These are phyloP conservation scores for Tympanopsis confertula DNA, from an alignment of 2,329 filamentous ascomycete species.

Conservation along the genomic window DNA sequence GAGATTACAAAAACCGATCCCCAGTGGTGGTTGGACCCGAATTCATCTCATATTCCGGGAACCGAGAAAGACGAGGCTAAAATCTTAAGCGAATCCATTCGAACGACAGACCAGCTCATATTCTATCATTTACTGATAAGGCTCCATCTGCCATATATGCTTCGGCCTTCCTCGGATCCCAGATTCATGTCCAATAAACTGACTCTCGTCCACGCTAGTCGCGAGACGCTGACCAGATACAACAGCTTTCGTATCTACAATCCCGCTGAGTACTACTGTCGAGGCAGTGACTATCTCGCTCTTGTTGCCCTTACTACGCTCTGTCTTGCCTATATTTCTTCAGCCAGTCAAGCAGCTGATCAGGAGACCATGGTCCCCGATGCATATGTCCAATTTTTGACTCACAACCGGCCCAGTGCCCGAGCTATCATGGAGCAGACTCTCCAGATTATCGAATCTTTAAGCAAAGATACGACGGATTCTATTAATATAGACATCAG, in stretches of 20 bases:
- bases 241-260: conserved; percentile 29
- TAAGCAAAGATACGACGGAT: conserved; percentile 11
- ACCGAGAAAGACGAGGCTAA: conserved; percentile 7
- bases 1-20: conserved; percentile 26
- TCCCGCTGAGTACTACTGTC: conserved; percentile 24
- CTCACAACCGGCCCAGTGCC: conserved; percentile 27
- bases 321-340: conserved; percentile 34
- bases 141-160: conserved; percentile 42
- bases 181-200: conserved; percentile 34
- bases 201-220: conserved; percentile 34
- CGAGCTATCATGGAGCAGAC: conserved; percentile 26
- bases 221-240: conserved; percentile 36
- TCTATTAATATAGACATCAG: conserved; percentile 15
- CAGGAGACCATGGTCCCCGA: conserved; percentile 2
- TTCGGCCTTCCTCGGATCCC: conserved; percentile 18
- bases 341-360: conserved; percentile 10
- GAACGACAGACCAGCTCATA: conserved; percentile 33
- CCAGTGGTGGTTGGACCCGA: conserved; percentile 31
- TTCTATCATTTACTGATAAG: conserved; percentile 37
- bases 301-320: conserved; percentile 24
- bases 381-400: conserved; percentile 15
- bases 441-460: conserved; percentile 17
- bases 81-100: conserved; percentile 16
- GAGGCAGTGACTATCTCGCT: conserved; percentile 38
- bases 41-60: conserved; percentile 9